Conservation (phyloP, 2,329 filamentous ascomycete species). For the Rutstroemia sp. region DNA sequence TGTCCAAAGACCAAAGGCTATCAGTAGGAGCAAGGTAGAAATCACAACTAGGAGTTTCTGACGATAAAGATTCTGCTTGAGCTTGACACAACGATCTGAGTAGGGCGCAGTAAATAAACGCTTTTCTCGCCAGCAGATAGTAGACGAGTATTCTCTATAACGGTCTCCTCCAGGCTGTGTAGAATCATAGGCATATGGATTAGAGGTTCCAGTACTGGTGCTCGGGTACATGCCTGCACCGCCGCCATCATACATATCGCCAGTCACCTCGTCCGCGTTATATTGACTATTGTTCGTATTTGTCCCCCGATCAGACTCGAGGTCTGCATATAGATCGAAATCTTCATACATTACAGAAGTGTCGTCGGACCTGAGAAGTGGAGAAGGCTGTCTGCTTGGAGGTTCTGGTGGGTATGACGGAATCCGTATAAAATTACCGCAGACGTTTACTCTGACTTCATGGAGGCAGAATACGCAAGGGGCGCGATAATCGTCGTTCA, state of each 20-base stretch:
- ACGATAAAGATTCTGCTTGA: background rate
- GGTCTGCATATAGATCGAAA: background rate
- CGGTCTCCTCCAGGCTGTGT: constrained; percentile 12
- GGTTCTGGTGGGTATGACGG: constrained; percentile 15
- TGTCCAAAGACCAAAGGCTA: constrained; percentile 8
- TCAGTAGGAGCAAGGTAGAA: constrained; percentile 1
- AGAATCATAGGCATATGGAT: constrained; percentile 8
- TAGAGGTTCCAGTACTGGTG: background rate
- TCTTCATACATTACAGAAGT: background rate
- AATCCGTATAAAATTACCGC: constrained; percentile 21
- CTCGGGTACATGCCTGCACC: background rate
- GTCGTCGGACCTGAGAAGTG: background rate
- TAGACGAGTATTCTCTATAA: background rate
- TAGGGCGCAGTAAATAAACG: background rate
- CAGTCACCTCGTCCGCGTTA: background rate
- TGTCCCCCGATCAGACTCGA: background rate
- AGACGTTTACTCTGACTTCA: constrained; percentile 21
- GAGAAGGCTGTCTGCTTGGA: constrained; percentile 4
- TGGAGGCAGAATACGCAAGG: constrained; percentile 9
- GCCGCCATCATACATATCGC: constrained; percentile 1
- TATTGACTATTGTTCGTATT: background rate
- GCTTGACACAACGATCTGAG: background rate
- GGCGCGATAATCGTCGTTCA: background rate
- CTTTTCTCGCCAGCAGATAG: background rate
- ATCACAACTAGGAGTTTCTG: background rate